Conservation (phyloP, 495 filamentous ascomycete species). For the Annulohypoxylon nitens region DNA sequence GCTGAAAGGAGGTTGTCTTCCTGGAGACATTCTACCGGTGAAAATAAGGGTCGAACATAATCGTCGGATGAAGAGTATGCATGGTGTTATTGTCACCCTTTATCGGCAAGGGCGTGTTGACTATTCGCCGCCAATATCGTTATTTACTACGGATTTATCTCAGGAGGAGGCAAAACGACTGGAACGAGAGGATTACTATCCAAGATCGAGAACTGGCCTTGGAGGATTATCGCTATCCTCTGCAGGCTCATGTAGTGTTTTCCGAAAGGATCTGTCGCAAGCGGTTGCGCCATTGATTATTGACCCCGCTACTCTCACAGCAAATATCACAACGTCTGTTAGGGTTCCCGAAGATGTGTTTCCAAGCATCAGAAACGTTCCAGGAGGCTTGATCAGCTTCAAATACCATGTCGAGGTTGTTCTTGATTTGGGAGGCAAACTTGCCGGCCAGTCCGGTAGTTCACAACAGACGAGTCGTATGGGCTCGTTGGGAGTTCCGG, state of each 20-base stretch:
- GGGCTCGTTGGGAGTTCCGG: constrained; percentile 66
- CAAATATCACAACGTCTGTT: constrained; percentile 82
- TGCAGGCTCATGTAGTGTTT: constrained; percentile 84
- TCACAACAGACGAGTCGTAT: constrained; percentile 64
- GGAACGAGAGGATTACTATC: constrained; percentile 87
- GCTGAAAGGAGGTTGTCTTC: constrained; percentile 83
- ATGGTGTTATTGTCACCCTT: constrained; percentile 92
- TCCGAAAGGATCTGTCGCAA: constrained; percentile 93
- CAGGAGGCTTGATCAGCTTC: constrained; percentile 92
- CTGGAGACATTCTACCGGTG: constrained; percentile 85
- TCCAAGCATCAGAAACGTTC: constrained; percentile 89
- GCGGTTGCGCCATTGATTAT: constrained; percentile 87
- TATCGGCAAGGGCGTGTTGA: constrained; percentile 95
- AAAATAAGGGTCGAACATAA: constrained; percentile 86
- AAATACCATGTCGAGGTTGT: constrained; percentile 94
- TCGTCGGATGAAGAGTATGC: constrained; percentile 86
- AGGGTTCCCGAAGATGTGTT: constrained; percentile 91
- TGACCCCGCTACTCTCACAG: constrained; percentile 80
- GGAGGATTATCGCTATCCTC: constrained; percentile 85
- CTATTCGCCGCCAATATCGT: constrained; percentile 73
- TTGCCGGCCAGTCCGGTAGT: constrained; percentile 64
- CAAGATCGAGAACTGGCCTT: constrained; percentile 76
- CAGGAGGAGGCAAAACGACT: constrained; percentile 70
- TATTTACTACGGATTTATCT: constrained; percentile 70
- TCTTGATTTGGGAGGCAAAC: constrained; percentile 88